Evolutionary conservation across 73 alveolate species (phyloP).

Genomic region (Diophrys sp.): DNA sequence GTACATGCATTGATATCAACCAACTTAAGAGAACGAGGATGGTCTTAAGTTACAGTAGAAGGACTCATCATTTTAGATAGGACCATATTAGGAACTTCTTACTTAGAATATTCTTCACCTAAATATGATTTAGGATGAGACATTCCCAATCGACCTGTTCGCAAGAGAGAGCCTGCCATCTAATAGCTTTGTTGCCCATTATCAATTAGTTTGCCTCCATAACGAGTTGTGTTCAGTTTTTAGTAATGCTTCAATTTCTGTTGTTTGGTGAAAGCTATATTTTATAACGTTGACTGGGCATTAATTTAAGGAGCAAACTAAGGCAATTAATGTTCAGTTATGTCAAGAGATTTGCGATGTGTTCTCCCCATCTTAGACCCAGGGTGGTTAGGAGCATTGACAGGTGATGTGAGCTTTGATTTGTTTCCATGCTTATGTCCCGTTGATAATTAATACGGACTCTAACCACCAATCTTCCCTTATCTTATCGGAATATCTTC

Average conservation of each 20-base stretch:
- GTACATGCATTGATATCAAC: background rate
- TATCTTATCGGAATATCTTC: too few species aligned
- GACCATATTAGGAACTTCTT: background rate
- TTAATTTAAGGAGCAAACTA: background rate
- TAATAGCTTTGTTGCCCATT: background rate
- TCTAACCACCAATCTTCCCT: too few species aligned
- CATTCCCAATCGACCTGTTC: background rate
- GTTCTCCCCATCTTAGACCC: too few species aligned
- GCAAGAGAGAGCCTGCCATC: background rate
- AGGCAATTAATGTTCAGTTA: background rate
- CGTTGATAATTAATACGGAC: too few species aligned
- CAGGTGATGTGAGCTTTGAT: too few species aligned
- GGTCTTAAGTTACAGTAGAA: background rate
- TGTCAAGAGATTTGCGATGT: background rate
- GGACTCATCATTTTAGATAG: background rate
- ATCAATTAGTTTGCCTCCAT: background rate
- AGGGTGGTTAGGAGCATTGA: too few species aligned
- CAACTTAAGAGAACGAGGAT: background rate
- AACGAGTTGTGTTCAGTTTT: background rate
- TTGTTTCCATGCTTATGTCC: too few species aligned
- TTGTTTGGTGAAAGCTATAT: background rate
- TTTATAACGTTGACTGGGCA: background rate
- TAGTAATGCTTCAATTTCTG: background rate
- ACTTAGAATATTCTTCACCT: too few species aligned
- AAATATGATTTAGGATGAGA: too few species aligned